Conservation (phyloP, 306 rosid species). For the Fagus sylvatica region DNA sequence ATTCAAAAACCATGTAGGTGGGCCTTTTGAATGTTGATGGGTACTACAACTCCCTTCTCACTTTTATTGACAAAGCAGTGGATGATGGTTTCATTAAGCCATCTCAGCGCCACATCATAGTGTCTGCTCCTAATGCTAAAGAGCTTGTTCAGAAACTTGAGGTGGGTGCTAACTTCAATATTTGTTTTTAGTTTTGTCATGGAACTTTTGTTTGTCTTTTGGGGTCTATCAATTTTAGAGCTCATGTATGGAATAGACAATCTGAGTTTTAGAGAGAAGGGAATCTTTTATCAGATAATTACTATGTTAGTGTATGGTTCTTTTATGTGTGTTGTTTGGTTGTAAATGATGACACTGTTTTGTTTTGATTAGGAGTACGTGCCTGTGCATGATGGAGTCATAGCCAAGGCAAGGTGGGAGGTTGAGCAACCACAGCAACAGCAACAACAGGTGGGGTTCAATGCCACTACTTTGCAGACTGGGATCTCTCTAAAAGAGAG, state of each 20-base stretch:
- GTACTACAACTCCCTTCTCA: slow-evolving; percentile 50
- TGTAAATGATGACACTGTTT: slow-evolving; percentile 16
- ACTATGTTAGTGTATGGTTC: neutral
- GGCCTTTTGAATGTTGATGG: slow-evolving; percentile 65
- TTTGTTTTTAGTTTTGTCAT: neutral
- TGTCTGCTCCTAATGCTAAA: slow-evolving; percentile 54
- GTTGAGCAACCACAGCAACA: slow-evolving; percentile 32
- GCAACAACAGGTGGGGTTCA: slow-evolving; percentile 48
- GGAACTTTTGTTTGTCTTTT: neutral
- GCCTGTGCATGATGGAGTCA: slow-evolving; percentile 56
- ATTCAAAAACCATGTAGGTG: slow-evolving; percentile 28
- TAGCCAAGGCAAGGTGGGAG: slow-evolving; percentile 53
- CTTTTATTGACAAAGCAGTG: slow-evolving; percentile 60
- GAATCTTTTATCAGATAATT: slow-evolving; percentile 6
- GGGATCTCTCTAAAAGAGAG: slow-evolving; percentile 39
- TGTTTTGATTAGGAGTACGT: slow-evolving; percentile 47
- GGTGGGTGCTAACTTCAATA: slow-evolving; percentile 23
- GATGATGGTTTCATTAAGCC: slow-evolving; percentile 68
- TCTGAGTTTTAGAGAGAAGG: neutral
- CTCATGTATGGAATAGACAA: slow-evolving; percentile 13
- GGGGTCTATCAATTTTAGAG: neutral
- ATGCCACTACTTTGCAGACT: slow-evolving; percentile 44
- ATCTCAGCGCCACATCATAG: slow-evolving; percentile 54
- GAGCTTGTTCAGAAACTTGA: slow-evolving; percentile 65
- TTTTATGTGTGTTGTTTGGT: slow-evolving; percentile 11